phyloP scores from a whole-genome alignment of 2,329 filamentous ascomycete genomes.

The Orbilia brochopaga region DNA sequence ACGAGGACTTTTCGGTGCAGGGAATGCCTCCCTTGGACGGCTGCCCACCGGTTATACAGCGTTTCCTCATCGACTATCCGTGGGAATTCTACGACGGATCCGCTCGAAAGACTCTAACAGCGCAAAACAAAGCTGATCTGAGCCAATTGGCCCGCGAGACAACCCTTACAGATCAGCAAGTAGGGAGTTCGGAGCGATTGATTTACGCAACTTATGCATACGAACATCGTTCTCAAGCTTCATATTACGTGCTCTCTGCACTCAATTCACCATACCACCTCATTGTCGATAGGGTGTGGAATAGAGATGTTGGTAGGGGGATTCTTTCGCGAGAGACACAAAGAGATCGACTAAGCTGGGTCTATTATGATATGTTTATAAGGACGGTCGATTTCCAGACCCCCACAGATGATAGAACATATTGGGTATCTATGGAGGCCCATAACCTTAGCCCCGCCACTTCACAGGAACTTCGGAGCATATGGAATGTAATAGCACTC shows the following conservation, averaged over 20 bases:
- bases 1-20: neutral
- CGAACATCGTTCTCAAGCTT: neutral
- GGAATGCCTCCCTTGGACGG: too few relatives aligned
- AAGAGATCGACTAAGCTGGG: slow-evolving; percentile 16
- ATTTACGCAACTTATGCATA: slow-evolving; percentile 15
- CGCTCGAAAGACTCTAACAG: too few relatives aligned
- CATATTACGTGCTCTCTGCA: slow-evolving; percentile 3
- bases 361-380: slow-evolving; percentile 22
- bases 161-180: neutral
- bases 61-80: neutral
- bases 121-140: slow-evolving; percentile 2
- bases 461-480: slow-evolving; percentile 3
- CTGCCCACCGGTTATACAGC: slow-evolving; percentile 11
- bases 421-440: slow-evolving; percentile 24
- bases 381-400: neutral
- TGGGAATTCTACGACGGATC: too few relatives aligned
- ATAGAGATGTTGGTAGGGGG: slow-evolving; percentile 4
- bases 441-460: slow-evolving; percentile 26
- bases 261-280: slow-evolving; percentile 22
- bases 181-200: neutral
- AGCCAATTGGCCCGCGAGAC: neutral
- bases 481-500: slow-evolving; percentile 20
- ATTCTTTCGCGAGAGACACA: neutral
- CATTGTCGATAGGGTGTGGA: neutral
- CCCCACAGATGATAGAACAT: neutral